Conservation (phyloP, 2,329 filamentous ascomycete genomes). For the Aspergillus piperis region DNA sequence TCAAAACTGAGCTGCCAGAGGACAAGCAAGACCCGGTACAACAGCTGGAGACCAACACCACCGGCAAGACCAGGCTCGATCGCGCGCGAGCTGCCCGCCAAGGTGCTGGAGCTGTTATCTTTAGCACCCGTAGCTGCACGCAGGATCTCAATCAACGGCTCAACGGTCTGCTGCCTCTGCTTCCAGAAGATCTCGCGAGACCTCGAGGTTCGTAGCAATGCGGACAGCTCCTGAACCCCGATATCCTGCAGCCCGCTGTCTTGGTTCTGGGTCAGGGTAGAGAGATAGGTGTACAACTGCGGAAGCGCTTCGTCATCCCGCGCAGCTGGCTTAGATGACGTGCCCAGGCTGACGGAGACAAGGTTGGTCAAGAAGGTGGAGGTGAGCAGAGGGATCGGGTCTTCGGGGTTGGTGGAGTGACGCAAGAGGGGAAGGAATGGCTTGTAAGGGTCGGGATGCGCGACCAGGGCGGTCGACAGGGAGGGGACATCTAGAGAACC, state of each 20-base stretch:
- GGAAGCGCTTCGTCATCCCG: constrained; percentile 77
- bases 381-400: constrained; percentile 84
- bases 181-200: constrained; percentile 87
- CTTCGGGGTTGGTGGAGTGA: constrained; percentile 78
- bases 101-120: constrained; percentile 63
- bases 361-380: constrained; percentile 83
- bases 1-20: constrained; percentile 98
- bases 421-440: constrained; percentile 83
- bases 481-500: constrained; percentile 68
- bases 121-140: constrained; percentile 71
- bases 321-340: constrained; percentile 59
- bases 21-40: constrained; percentile 91
- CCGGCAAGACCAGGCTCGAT: constrained; percentile 66
- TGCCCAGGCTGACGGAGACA: constrained; percentile 64
- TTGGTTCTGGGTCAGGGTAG: constrained; percentile 76
- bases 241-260: constrained; percentile 94
- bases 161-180: constrained; percentile 80
- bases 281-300: constrained; percentile 81
- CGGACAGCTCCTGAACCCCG: constrained; percentile 87
- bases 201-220: constrained; percentile 72
- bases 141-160: constrained; percentile 79
- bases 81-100: constrained; percentile 62
- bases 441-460: constrained; percentile 69
- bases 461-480: constrained; percentile 73
- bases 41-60: constrained; percentile 84